Base-by-base conservation (phyloP, 2,329 filamentous ascomycete species). In the Xylariaceae sp. region DNA sequence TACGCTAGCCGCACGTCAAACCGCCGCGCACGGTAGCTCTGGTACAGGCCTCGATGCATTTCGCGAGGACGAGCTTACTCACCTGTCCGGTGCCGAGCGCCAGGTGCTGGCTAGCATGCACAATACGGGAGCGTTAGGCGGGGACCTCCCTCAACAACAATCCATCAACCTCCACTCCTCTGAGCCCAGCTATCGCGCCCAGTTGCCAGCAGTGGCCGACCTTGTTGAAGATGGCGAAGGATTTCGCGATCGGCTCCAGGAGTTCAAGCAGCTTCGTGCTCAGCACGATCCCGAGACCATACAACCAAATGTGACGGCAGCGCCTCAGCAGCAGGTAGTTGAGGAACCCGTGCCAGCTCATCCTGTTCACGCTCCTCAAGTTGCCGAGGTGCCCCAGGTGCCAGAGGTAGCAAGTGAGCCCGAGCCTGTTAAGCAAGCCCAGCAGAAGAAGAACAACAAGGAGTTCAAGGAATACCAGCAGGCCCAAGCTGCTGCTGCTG, bases 241-340 rank as follows among this genome's bases (percentile, higher is more conserved):
- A 0, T 87, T 85, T 66, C 80, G 80, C 62, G 89, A 90, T 51
- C 87, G 92, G 51, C 80, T 97, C 17, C 85, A 89, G 66, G 88
- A 97, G 70, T 97, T 97, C 71, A 85, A 95, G 67, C 84, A 88
- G 35, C 76, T 94, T 53, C 84, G 89, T 66, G 83, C 87, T n/a
- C 84, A 89, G 69, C 83, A 88, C 60, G 90, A 92, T 59, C 78
- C 81, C 13, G 77, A 81, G 54, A 74, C 77, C 59, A 68, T 71
- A 30, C 73, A 73, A 13, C 68, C 71, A 35, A 67, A 71, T n/a
- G 66, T 53, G 11, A 13, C 9, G 6, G 49, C 9, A 4, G 37
- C 17, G 23, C 34, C 55, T 13, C 63, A 23, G 57, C 61, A 7
- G 15, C 57, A 57, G 50, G 10, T 23, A 7, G 37, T 23, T 7